phyloP scores from a whole-genome alignment of 192 early-diverging fungal genomes.

The Geranomyces michiganensis region DNA sequence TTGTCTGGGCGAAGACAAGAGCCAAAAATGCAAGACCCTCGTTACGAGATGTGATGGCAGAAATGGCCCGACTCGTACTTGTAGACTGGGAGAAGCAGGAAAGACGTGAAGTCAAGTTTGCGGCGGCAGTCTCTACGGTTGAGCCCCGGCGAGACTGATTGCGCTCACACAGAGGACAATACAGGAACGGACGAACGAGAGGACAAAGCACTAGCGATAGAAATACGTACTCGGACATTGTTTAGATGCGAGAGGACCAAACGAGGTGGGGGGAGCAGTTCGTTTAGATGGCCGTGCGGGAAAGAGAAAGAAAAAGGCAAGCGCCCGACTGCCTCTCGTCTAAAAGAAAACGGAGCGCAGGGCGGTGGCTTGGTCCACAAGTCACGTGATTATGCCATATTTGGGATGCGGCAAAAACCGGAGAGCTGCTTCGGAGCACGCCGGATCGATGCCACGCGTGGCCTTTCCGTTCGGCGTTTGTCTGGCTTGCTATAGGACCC shows the following conservation, averaged over 20 bases:
- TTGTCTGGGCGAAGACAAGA: neutral
- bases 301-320: slow-evolving; percentile 21
- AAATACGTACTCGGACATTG: slow-evolving; percentile 20
- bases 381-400: no score
- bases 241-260: slow-evolving; percentile 8
- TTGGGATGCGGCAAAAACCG: no score
- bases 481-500: no score
- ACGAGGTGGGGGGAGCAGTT: slow-evolving; percentile 10
- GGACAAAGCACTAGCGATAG: neutral
- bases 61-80: slow-evolving; percentile 13
- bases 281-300: slow-evolving; percentile 30
- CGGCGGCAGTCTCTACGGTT: neutral
- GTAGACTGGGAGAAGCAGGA: slow-evolving; percentile 16
- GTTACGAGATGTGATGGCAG: slow-evolving; percentile 17
- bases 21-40: neutral
- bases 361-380: no score
- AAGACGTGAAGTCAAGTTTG: neutral
- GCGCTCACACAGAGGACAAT: neutral
- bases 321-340: no score
- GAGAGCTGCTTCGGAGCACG: no score
- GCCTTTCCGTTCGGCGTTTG: no score
- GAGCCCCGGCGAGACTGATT: neutral
- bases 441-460: no score
- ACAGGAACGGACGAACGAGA: neutral
- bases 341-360: no score